Conservation (phyloP, 768 basidiomycete genomes). For the Boletus sensibilis region DNA sequence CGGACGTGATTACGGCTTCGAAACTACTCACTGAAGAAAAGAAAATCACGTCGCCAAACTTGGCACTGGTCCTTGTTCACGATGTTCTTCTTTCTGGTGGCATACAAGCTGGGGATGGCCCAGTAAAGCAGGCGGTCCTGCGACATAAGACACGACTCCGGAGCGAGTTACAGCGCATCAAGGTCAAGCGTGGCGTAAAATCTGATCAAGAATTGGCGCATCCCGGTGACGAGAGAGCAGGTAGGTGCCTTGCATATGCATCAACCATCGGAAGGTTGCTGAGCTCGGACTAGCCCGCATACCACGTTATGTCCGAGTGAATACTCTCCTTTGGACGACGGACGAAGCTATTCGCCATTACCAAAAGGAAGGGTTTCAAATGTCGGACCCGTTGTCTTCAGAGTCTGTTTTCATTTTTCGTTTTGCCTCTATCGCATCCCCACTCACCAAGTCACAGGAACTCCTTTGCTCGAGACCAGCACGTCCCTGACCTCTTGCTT, state of each 20-base stretch:
- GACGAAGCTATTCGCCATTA: slow-evolving; percentile 64
- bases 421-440: not conserved
- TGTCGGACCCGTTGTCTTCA: slow-evolving; percentile 53
- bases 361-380: slow-evolving; percentile 51
- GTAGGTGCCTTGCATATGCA: slow-evolving; percentile 37
- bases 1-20: slow-evolving; percentile 63
- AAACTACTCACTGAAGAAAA: slow-evolving; percentile 74
- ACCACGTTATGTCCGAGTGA: slow-evolving; percentile 85
- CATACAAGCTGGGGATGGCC: slow-evolving; percentile 89
- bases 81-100: slow-evolving; percentile 82
- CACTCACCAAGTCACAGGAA: slow-evolving; percentile 39
- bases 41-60: slow-evolving; percentile 68
- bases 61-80: slow-evolving; percentile 86
- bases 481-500: slow-evolving; percentile 78
- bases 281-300: slow-evolving; percentile 50
- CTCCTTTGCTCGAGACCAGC: slow-evolving; percentile 70
- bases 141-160: slow-evolving; percentile 88
- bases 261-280: not conserved
- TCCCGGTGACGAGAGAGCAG: slow-evolving; percentile 58
- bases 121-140: slow-evolving; percentile 81
- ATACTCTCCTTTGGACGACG: slow-evolving; percentile 65
- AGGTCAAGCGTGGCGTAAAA: slow-evolving; percentile 70
- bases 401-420: slow-evolving; percentile 35
- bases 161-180: slow-evolving; percentile 82
- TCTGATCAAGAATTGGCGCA: slow-evolving; percentile 65